Evolutionary conservation across 257 asterid species (phyloP).

Genomic region (Nicotiana paniculata): DNA sequence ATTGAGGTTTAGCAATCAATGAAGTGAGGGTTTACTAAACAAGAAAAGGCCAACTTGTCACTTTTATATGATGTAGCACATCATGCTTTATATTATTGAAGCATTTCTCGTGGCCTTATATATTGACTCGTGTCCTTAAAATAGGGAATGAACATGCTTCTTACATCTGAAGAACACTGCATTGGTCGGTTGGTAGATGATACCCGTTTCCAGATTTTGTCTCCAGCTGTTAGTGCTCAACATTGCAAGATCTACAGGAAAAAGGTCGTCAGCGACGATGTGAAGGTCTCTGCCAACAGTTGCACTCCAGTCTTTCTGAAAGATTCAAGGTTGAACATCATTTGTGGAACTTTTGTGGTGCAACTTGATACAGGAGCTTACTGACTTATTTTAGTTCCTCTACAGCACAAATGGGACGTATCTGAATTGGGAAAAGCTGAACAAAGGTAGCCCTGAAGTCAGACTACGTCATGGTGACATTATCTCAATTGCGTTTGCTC

Average conservation of each 20-base stretch:
- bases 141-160: conserved; percentile 84
- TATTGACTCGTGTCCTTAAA: neutral
- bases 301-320: conserved; percentile 58
- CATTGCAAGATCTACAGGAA: conserved; percentile 87
- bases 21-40: neutral
- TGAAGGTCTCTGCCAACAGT: conserved; percentile 27
- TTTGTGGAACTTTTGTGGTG: conserved; percentile 9
- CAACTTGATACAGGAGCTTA: conserved; percentile 11
- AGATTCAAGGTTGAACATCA: conserved; percentile 64
- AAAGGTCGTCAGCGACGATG: conserved; percentile 33
- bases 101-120: neutral
- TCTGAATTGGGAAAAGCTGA: conserved; percentile 75
- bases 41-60: neutral
- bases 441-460: conserved; percentile 58
- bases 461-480: conserved; percentile 86
- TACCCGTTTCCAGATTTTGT: conserved; percentile 57
- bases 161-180: conserved; percentile 66
- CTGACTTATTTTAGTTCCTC: conserved; percentile 28
- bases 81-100: neutral
- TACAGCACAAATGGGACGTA: conserved; percentile 97
- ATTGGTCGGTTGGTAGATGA: conserved; percentile 84
- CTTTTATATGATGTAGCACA: neutral
- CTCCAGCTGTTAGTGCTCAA: conserved; percentile 74
- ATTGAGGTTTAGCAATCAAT: neutral
- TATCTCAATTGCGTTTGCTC: conserved; percentile 74